Evolutionary conservation across 768 basidiomycete genomes (phyloP), one percentile per base, ranked within the genome.

Genomic region (Lyophyllum atratum): DNA sequence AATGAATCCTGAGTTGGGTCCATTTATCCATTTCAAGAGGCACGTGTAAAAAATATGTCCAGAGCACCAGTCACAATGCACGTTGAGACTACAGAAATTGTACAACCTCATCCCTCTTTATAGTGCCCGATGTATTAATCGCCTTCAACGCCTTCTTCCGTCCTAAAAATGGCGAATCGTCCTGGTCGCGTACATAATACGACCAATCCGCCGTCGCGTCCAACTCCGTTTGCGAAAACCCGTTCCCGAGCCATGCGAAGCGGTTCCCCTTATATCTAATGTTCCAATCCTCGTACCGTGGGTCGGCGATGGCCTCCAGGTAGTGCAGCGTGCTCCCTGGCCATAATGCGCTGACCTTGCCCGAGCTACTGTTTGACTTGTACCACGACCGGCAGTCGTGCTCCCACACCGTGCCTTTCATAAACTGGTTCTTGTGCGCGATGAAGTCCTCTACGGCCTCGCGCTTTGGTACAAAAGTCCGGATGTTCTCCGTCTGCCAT

Each of bases 311-410:
- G 8, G 69, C 66, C 51, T 75, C 72, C 39, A 74, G 60, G 40
- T 73, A 75, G 52, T 75, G 74, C 49, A 73, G 49, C 19, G 72
- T 70, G 55, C 74, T 75, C 25, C 73, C 74, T 2, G 70, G 66
- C 74, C 74, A 75, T 24, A 73, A 49, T 1, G 69, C 74, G 7
- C 64, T 71, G 10, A 74, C 66, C 39, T 70, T 71, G 1, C 70
- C 72, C 1, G 64, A 52, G 6, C 49, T 58, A 21, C 61, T 63
- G 49, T 63, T 63, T 21, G 61, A 64, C 60, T 73, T 74, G 61
- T 75, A 75, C 73, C 74, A 75, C 1, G 72, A 72, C 3, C 64
- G 56, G 47, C 74, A 74, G 3, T 67, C 62, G 12, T 66, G 52
- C 14, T 60, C 59, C 73, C 71, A 75, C 3, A 73, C 72, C 4